Conservation (phyloP, 2,329 filamentous ascomycete species). For the Alternaria longipes region DNA sequence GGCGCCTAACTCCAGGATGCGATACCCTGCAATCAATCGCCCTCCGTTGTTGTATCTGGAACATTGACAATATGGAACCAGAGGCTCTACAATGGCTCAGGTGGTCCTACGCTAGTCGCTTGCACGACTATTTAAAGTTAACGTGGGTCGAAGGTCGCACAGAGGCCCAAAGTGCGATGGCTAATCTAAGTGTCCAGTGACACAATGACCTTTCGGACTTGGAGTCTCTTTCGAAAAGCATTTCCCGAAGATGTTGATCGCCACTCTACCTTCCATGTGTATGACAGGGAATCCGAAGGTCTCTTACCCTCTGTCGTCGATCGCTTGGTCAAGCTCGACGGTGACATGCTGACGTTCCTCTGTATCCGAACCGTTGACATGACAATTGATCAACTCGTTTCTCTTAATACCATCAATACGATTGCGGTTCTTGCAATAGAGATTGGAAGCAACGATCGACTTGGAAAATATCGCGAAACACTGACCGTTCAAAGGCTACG, state of each 20-base stretch:
- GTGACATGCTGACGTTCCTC: slow-evolving; percentile 29
- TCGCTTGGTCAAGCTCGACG: slow-evolving; percentile 24
- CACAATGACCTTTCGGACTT: slow-evolving; percentile 25
- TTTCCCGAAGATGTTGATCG: slow-evolving; percentile 29
- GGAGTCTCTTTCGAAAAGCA: slow-evolving; percentile 28
- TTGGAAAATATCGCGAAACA: background rate
- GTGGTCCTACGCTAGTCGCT: slow-evolving; percentile 28
- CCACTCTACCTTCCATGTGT: slow-evolving; percentile 21
- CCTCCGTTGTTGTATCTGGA: slow-evolving; percentile 29
- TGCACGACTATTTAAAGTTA: slow-evolving; percentile 27
- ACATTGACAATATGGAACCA: slow-evolving; percentile 25
- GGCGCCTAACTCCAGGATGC: slow-evolving; percentile 19
- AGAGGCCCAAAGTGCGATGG: background rate
- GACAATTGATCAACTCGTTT: slow-evolving; percentile 23
- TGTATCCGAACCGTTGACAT: slow-evolving; percentile 24
- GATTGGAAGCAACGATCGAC: background rate
- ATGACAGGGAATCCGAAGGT: slow-evolving; percentile 1
- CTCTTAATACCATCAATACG: slow-evolving; percentile 25
- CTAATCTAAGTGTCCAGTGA: slow-evolving; percentile 18
- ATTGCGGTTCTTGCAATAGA: slow-evolving; percentile 29
- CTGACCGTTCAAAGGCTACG: slow-evolving; percentile 17
- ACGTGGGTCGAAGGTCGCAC: slow-evolving; percentile 18
- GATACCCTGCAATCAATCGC: slow-evolving; percentile 29
- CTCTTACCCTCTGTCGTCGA: slow-evolving; percentile 23
- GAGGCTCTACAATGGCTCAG: slow-evolving; percentile 29